Evolutionary conservation across 805 yeast genomes (phyloP).

Genomic region (Saccharomycodes ludwigii): DNA sequence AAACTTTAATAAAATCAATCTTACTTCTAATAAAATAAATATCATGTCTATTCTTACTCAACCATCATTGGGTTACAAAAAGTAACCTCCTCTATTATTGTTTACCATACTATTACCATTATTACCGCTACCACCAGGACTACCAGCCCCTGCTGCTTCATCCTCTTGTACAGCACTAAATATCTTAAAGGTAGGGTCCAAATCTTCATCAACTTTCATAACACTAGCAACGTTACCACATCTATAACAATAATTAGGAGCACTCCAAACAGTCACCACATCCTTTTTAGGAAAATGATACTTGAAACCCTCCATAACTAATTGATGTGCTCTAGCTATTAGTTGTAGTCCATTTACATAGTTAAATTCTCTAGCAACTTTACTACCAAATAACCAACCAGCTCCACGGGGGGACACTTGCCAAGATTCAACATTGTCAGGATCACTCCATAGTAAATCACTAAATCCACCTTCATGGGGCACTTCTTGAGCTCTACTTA

Average conservation of each 20-base stretch:
- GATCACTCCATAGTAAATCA: constrained; percentile 96
- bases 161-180: constrained; percentile 95
- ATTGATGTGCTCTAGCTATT: constrained; percentile 94
- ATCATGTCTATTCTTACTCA: too few relatives aligned
- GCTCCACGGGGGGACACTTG: constrained; percentile 98
- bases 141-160: constrained; percentile 11
- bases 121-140: not conserved
- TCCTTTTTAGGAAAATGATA: constrained; percentile 94
- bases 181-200: constrained; percentile 82
- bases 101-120: constrained; percentile 3
- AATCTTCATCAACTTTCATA: constrained; percentile 83
- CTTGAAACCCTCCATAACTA: constrained; percentile 96
- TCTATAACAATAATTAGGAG: constrained; percentile 93
- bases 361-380: constrained; percentile 90
- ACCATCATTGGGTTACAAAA: too few relatives aligned
- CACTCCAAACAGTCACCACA: constrained; percentile 97
- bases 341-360: constrained; percentile 81
- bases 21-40: too few relatives aligned
- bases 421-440: constrained; percentile 97
- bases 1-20: too few relatives aligned
- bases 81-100: constrained; percentile 25
- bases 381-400: constrained; percentile 93
- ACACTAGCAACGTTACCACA: constrained; percentile 98
- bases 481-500: constrained; percentile 93
- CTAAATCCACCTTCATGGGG: constrained; percentile 99